Conservation (phyloP, 2,329 filamentous ascomycete genomes). For the Penicillium sp. region DNA sequence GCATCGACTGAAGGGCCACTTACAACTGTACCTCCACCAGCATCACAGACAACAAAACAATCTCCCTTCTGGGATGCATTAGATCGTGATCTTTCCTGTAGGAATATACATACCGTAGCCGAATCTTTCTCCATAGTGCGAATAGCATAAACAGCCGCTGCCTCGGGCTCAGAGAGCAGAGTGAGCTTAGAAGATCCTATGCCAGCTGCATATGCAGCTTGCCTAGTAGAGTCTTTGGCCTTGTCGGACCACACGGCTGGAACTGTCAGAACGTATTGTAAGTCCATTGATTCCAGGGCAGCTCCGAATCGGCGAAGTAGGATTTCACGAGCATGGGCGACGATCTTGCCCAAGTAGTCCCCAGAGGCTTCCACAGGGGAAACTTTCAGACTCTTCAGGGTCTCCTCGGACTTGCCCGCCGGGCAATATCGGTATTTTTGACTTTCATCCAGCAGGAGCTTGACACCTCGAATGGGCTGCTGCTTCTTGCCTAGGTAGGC, state of each 20-base stretch:
- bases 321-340: constrained; percentile 4
- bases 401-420: neutral
- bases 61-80: constrained; percentile 23
- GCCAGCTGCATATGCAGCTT: constrained; percentile 19
- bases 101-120: constrained; percentile 16
- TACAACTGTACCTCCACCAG: constrained; percentile 41
- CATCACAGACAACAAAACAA: constrained; percentile 39
- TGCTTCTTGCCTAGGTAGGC: constrained; percentile 2
- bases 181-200: constrained; percentile 9
- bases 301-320: constrained; percentile 12
- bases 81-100: too few species aligned
- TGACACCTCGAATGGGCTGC: constrained; percentile 20
- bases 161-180: constrained; percentile 30
- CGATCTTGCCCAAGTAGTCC: constrained; percentile 11
- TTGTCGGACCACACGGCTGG: constrained; percentile 40
- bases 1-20: neutral
- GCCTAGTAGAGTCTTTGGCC: constrained; percentile 28
- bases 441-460: constrained; percentile 13
- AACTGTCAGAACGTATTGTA: constrained; percentile 30
- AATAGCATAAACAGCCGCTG: constrained; percentile 37
- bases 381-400: neutral
- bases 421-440: constrained; percentile 13
- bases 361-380: constrained; percentile 6
- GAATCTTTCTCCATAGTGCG: constrained; percentile 26
- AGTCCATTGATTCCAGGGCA: constrained; percentile 13